A percentile compares a stretch with the other conserved stretches of the same genome.
Evolutionary conservation across 169 alveolate genomes (phyloP).

Genomic region (Cryptosporidium parvum): DNA sequence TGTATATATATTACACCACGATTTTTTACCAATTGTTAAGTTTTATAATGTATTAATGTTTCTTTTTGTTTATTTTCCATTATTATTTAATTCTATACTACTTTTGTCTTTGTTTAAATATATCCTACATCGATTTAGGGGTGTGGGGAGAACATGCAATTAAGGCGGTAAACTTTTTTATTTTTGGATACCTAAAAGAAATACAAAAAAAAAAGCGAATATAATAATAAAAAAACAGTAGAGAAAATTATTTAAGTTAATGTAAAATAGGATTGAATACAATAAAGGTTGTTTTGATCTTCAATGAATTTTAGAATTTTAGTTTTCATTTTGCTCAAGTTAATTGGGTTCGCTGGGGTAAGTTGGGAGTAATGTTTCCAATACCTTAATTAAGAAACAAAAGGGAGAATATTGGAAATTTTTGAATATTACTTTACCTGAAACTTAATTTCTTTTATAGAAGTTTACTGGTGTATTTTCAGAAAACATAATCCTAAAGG

Average conservation of each 20-base stretch:
- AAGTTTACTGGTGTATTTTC: background rate
- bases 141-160: slow-evolving; percentile 54
- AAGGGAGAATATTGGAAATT: background rate
- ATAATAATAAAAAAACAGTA: background rate
- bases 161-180: slow-evolving; percentile 21
- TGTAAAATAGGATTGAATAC: background rate
- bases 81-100: background rate
- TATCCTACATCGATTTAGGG: background rate
- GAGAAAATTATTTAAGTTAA: background rate
- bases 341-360: slow-evolving; percentile 3
- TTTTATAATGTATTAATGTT: too few species aligned
- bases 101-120: background rate
- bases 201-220: background rate
- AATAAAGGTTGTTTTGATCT: slow-evolving; percentile 11
- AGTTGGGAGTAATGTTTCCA: background rate
- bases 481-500: background rate
- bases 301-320: slow-evolving; percentile 11
- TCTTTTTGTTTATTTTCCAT: background rate
- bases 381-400: background rate
- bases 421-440: background rate
- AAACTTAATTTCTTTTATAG: background rate
- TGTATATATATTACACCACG: background rate
- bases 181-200: slow-evolving; percentile 39
- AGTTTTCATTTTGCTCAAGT: slow-evolving; percentile 1
- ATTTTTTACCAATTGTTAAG: background rate